Evolutionary conservation across 2,329 filamentous ascomycete genomes (phyloP), one percentile per base, ranked within the genome.

Genomic region (Thermochaetoides dissita): DNA sequence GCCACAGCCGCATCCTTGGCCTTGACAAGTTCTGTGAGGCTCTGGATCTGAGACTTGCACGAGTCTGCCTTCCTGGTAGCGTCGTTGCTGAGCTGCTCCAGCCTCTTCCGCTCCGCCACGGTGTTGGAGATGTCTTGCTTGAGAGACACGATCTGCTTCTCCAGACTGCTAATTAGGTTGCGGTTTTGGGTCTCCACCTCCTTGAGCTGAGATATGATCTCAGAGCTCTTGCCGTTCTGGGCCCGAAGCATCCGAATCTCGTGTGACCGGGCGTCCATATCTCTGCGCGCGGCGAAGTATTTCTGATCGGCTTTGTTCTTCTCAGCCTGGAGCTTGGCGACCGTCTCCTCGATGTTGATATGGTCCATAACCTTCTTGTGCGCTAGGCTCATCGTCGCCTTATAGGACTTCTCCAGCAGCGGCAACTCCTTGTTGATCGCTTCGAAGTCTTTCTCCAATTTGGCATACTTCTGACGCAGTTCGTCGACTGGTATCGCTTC

Each of bases 261-360:
- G 45, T 75, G 71, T 44, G 87, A 81, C 39, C 86, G 74, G 36
- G 83, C 80, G 55, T 96, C 89, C 56, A 89, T 93, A 52, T 88
- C 82, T 59, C 94, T 95, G 70, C 94, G 87, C 7, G 88, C 86
- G 1, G 84, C 85, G 60, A 96, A 96, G 59, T 94, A 98, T 62
- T 96, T 96, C 57, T 96, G 89, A 56, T 98, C 91, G 1, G 89
- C 89, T 62, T 95, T 96, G 50, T 81, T 79, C 66, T 98, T 98
- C 62, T 98, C 87, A 0, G 86, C 84, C 34, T 76, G 76, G 12
- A 93, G 65, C 24, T 83, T 69, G 11, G 76, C 66, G 33, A 89
- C 68, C 48, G 81, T 83, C 43, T 94, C 87, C 63, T 96, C 88
- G 56, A 86, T 66, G 4, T 72, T 69, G 6, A 71, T 67, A 40